A percentile compares a stretch with the other conserved stretches of the same genome.
Conservation (phyloP, 2,329 filamentous ascomycete genomes). For the Hortaea werneckii region DNA sequence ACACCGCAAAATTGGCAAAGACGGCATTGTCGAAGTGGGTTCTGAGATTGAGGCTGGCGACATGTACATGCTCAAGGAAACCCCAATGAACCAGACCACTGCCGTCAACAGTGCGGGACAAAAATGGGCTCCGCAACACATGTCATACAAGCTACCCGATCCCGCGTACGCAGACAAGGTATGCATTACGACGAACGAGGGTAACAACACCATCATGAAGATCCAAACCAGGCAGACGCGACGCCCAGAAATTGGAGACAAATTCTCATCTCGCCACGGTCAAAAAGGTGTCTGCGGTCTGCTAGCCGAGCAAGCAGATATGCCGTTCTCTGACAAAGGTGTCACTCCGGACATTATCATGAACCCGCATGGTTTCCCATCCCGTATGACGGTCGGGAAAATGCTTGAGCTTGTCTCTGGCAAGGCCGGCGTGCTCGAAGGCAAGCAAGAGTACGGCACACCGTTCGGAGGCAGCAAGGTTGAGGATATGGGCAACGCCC, state of each 20-base stretch:
- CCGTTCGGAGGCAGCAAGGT: conserved; percentile 76
- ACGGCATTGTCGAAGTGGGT: conserved; percentile 82
- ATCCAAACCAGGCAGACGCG: conserved; percentile 94
- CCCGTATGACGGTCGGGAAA: conserved; percentile 98
- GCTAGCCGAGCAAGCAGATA: conserved; percentile 90
- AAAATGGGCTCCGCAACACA: conserved; percentile 24
- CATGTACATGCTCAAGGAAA: conserved; percentile 82
- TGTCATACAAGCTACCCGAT: conserved; percentile 51
- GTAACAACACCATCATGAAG: conserved; percentile 79
- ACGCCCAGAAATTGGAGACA: conserved; percentile 89
- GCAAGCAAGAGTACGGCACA: conserved; percentile 80
- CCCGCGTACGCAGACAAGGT: conserved; percentile 93
- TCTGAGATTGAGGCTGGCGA: conserved; percentile 68
- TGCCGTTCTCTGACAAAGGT: conserved; percentile 87
- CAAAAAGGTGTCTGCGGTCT: conserved; percentile 97
- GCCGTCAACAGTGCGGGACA: conserved; percentile 14
- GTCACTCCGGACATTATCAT: conserved; percentile 98
- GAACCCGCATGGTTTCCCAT: conserved; percentile 99
- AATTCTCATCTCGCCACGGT: conserved; percentile 96
- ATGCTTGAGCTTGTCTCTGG: conserved; percentile 90
- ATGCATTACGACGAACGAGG: conserved; percentile 81
- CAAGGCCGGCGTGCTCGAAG: conserved; percentile 81
- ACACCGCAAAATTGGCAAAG: conserved; percentile 65
- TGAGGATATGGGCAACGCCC: conserved; percentile 75
- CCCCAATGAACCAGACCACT: conserved; percentile 66